Base-by-base conservation (phyloP, 2,329 filamentous ascomycete genomes). In the Cadophora luteo-olivacea region DNA sequence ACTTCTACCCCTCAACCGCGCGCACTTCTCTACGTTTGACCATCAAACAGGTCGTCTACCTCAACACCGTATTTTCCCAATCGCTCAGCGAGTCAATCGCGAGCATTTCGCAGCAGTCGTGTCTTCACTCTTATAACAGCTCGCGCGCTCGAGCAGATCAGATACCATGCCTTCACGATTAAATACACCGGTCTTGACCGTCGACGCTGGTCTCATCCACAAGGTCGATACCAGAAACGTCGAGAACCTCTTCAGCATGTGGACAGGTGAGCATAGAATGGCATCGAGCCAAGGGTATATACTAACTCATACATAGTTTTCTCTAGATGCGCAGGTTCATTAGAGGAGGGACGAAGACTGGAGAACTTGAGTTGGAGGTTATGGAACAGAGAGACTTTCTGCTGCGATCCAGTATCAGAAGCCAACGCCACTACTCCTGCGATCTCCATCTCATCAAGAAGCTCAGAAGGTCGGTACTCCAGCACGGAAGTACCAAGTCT, bases 321-420 rank as follows among this genome's bases (percentile, higher is more conserved):
- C 79, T 95, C 94, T 63, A 93, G 94, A 82, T 97, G 95, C 81
- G 93, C 94, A 78, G 93, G 96, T 77, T 96, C 94, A 64, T 91
- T 98, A 79, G 93, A 97, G 79, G 92, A 98, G 81, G 96, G 96
- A 67, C 90, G 93, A 78, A 87, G 96, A 77, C 85, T 97, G 78
- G 96, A 98, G 80, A 98, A 99, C 82, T 85, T 99, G 72, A 97
- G 92, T 79, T 98, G 96, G 96, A 86, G 96, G 76, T 83, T 98
- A 70, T 98, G 94, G 95, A 97, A 93, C 76, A 88, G 94, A 76
- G 94, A 98, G 79, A 95, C 92, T 12, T 93, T 97, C 76, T 97
- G 94, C 81, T 94, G 91, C 81, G 91, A 92, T 71, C 86, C 86
- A 49, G 84, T 86, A 68, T 84, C 85, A 74, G 83, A 85, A 75